Conservation (phyloP, 2,329 filamentous ascomycete genomes). For the Alternaria conjuncta region DNA sequence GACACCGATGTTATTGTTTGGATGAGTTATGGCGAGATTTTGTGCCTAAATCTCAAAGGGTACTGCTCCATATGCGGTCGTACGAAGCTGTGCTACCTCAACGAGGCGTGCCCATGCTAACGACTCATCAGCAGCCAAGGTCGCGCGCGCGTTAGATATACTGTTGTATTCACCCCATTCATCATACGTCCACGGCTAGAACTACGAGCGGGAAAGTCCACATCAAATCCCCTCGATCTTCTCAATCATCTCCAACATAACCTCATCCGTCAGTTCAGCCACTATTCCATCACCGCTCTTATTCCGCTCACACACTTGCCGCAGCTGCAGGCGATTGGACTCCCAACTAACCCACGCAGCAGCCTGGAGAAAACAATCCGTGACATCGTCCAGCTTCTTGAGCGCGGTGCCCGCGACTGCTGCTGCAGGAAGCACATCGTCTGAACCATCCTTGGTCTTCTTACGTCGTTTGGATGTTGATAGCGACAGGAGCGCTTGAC, state of each 20-base stretch:
- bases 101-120: neutral
- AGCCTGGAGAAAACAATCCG: conserved; percentile 79
- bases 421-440: neutral
- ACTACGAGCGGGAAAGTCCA: neutral
- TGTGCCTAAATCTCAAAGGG: neutral
- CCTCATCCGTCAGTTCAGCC: conserved; percentile 1
- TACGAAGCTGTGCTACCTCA: no score
- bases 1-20: neutral
- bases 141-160: neutral
- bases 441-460: neutral
- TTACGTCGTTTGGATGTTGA: conserved; percentile 8
- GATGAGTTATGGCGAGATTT: neutral
- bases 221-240: neutral
- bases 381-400: conserved; percentile 78
- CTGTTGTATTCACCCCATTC: neutral
- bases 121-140: neutral
- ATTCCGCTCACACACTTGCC: neutral
- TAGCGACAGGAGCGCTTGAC: conserved; percentile 13
- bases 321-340: conserved; percentile 54
- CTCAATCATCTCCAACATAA: conserved; percentile 17
- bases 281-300: neutral
- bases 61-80: accelerated
- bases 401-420: conserved; percentile 13
- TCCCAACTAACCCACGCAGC: conserved; percentile 81
- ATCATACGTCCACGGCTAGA: no score